phyloP scores from a whole-genome alignment of 2,329 filamentous ascomycete genomes.

The Harringtonia lauricola region DNA sequence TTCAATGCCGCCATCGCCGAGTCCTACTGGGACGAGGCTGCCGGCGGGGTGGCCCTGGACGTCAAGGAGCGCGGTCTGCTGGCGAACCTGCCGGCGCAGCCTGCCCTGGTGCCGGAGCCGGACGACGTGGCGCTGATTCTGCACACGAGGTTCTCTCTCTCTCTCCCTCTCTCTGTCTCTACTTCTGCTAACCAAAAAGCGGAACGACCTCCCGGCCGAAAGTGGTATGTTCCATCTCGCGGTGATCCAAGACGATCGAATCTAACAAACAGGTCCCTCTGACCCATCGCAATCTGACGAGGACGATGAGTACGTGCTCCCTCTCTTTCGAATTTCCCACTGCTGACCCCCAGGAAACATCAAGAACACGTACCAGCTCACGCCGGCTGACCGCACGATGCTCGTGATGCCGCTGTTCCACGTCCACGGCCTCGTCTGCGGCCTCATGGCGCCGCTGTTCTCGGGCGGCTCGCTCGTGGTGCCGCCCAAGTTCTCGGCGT shows the following conservation, averaged over 20 bases:
- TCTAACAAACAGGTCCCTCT: constrained; percentile 66
- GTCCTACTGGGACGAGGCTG: constrained; percentile 63
- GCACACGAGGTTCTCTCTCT: constrained; percentile 49
- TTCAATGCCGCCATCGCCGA: constrained; percentile 80
- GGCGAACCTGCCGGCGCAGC: constrained; percentile 26
- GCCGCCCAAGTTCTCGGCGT: constrained; percentile 68
- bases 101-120: constrained; percentile 42
- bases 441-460: constrained; percentile 64
- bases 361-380: constrained; percentile 63
- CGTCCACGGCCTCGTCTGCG: constrained; percentile 78
- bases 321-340: constrained; percentile 1
- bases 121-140: constrained; percentile 74
- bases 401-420: constrained; percentile 89
- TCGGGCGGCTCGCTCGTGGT: constrained; percentile 73
- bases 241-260: no score
- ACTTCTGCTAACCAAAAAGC: constrained; percentile 19
- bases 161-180: not conserved
- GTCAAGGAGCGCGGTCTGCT: constrained; percentile 67
- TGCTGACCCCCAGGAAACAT: constrained; percentile 50
- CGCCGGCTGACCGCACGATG: constrained; percentile 62
- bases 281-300: constrained; percentile 69
- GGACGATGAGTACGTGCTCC: constrained; percentile 51
- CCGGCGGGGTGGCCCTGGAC: constrained; percentile 59
- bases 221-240: constrained; percentile 46
- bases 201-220: constrained; percentile 80